These are phyloP conservation scores for Solanum paucissectum DNA, from an alignment of 257 asterid genomes.

Conservation along the genomic window DNA sequence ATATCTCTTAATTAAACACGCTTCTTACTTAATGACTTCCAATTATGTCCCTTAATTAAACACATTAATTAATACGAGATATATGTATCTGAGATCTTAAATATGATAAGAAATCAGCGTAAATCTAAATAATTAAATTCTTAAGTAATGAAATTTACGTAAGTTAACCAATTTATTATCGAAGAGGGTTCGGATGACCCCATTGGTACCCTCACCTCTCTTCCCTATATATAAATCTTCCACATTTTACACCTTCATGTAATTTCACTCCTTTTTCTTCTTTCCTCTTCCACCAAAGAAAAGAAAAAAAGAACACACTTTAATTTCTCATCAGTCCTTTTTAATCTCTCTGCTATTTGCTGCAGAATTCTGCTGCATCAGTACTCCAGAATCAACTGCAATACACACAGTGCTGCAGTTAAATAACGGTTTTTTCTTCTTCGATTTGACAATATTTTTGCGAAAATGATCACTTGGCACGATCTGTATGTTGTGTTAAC, in stretches of 20 bases:
- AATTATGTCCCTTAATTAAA: too few species aligned
- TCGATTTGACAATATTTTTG: slow-evolving; percentile 5
- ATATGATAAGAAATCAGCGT: too few species aligned
- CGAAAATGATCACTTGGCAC: slow-evolving; percentile 63
- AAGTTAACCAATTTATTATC: too few species aligned
- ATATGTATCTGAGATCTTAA: background rate
- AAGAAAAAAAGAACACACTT: background rate
- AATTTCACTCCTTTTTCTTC: slow-evolving; percentile 6
- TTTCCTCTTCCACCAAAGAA: too few species aligned
- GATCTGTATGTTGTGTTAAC: slow-evolving; percentile 77
- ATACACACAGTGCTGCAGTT: background rate
- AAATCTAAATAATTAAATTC: rapidly evolving
- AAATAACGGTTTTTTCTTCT: slow-evolving; percentile 17
- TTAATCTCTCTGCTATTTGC: background rate
- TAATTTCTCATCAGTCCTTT: background rate
- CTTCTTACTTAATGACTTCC: background rate
- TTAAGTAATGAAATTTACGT: too few species aligned
- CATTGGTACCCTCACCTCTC: background rate
- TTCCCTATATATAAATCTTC: slow-evolving; percentile 11
- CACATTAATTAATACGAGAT: background rate
- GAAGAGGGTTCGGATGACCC: background rate
- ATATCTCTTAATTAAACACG: too few species aligned
- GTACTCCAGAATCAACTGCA: background rate
- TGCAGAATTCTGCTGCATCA: background rate
- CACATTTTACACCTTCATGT: background rate